These are phyloP conservation scores for Lentinus tigrinus DNA, from an alignment of 768 basidiomycete species.

Conservation along the genomic window DNA sequence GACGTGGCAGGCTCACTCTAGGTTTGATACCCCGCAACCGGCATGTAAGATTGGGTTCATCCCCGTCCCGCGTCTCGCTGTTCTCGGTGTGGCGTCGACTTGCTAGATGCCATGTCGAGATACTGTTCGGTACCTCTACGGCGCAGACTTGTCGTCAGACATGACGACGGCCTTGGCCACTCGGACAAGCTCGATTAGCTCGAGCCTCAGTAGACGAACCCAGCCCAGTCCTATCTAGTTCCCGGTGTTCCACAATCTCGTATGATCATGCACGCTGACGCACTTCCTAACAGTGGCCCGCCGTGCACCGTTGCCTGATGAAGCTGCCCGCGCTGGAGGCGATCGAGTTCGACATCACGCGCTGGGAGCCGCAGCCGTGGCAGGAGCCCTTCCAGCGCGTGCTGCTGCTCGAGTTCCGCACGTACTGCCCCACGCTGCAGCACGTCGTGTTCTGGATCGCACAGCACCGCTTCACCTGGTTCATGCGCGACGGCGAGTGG, in stretches of 20 bases:
- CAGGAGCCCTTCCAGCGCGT: constrained; percentile 32
- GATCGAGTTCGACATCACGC: constrained; percentile 38
- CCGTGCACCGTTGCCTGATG: constrained; percentile 35
- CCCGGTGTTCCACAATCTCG: neutral
- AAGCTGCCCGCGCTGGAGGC: constrained; percentile 32
- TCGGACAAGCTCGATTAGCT: too few relatives aligned
- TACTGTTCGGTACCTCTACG: too few relatives aligned
- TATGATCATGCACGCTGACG: constrained; percentile 22
- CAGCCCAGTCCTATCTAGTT: neutral
- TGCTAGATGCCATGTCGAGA: neutral
- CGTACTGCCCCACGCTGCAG: constrained; percentile 36
- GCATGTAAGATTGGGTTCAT: neutral
- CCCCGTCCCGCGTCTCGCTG: neutral
- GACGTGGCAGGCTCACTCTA: neutral
- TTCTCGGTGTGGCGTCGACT: neutral
- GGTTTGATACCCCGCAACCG: neutral
- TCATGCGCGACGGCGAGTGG: constrained; percentile 25
- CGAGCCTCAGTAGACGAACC: neutral
- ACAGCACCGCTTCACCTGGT: constrained; percentile 25
- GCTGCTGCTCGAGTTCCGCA: constrained; percentile 39
- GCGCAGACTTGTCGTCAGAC: too few relatives aligned
- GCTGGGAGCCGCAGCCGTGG: constrained; percentile 33
- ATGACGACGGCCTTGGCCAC: too few relatives aligned
- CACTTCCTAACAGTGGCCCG: constrained; percentile 27
- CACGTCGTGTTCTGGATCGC: constrained; percentile 35